Evolutionary conservation across 2,329 filamentous ascomycete genomes (phyloP).

Genomic region (Fusarium udum): DNA sequence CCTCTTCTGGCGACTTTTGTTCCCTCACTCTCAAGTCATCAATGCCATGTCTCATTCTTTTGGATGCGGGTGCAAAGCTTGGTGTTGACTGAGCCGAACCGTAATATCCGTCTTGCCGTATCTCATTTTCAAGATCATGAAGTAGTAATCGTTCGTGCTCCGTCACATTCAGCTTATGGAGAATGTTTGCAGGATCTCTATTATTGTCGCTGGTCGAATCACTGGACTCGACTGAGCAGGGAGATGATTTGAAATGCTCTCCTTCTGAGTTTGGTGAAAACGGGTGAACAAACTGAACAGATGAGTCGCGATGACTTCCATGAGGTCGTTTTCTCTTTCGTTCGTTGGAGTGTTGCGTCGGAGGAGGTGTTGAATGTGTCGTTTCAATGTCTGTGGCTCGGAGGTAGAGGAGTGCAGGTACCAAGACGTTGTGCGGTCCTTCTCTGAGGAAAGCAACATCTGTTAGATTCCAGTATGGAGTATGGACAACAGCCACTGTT

Average conservation of each 20-base stretch:
- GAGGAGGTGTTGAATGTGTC: accelerated
- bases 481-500: not conserved
- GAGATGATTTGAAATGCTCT: not conserved
- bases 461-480: not conserved
- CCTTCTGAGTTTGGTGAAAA: accelerated
- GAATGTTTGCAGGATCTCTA: not conserved
- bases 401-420: not conserved
- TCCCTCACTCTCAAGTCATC: not conserved
- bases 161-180: not conserved
- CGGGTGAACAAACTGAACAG: accelerated
- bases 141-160: not conserved
- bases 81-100: not conserved
- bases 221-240: not conserved
- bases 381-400: not conserved
- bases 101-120: not conserved
- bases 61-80: not conserved
- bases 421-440: not conserved
- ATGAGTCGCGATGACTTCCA: accelerated
- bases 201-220: not conserved
- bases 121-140: not conserved
- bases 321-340: not conserved
- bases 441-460: not conserved
- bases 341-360: accelerated
- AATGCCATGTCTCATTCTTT: not conserved
- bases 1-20: not conserved